Evolutionary conservation across 1,284 basidiomycete species (phyloP), one percentile per base, ranked within the genome.

Genomic region (Schizophyllum amplum): DNA sequence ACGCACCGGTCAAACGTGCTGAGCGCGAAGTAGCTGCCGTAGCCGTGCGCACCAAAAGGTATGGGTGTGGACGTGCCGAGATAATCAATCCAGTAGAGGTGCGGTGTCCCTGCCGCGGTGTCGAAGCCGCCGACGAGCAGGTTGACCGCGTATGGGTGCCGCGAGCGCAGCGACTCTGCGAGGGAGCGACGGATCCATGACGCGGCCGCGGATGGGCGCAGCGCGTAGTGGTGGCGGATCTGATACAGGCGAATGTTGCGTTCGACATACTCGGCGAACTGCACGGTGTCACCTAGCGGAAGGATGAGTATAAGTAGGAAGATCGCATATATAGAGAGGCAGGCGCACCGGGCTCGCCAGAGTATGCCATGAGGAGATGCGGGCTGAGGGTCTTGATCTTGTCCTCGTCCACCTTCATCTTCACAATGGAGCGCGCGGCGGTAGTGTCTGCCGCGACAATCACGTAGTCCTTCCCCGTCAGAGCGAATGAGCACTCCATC

Each of bases 241-340:
- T 97, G 92, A 74, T 97, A 96, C 55, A 99, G 78, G 53, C 94
- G 86, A 65, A 98, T 84, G 75, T 98, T 99, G 62, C 95, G 86
- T 71, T 98, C 94, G 62, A 98, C 82, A 67, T 83, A 99, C 73
- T 99, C 96, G 4, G 96, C 91, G 68, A 99, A 98, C 69, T 98
- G 93, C 24, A 97, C 79, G 23, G 97, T 99, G 70, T 99, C 97
- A 60, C 96, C 96, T 91, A 65, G 3, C 17, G 53, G 51, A 42
- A 23, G 20, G 42, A 47, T 53, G 50, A 21, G 49, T 24, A 54
- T 26, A 42, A 54, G 48, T 24, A 21, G 47, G 27, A 55, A 22
- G 20, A 55, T 57, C 49, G 24, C 33, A 11, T 54, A 13, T 22
- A 51, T 51, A 33, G 55, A 49, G 51, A 53, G 46, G 42, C 42